These are phyloP conservation scores for Penicillium diatomitis DNA, from an alignment of 495 filamentous ascomycete genomes.

Conservation along the genomic window DNA sequence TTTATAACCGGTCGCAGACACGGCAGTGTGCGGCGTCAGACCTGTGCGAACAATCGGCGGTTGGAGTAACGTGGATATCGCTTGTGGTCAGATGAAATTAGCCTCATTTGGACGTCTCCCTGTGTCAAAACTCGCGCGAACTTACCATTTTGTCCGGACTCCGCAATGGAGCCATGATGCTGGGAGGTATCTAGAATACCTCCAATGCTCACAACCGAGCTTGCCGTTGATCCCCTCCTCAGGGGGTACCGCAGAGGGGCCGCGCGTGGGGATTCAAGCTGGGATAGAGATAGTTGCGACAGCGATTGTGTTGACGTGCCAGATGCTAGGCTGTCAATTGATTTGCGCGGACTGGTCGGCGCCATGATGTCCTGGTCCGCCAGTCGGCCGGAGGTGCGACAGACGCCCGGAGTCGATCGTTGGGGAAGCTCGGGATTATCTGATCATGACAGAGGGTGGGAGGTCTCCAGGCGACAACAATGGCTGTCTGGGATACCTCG, in stretches of 20 bases:
- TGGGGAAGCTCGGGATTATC: slow-evolving; percentile 26
- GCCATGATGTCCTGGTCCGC: slow-evolving; percentile 48
- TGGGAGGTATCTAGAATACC: slow-evolving; percentile 62
- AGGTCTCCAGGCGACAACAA: not conserved
- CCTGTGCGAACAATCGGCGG: slow-evolving; percentile 85
- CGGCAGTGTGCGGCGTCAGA: slow-evolving; percentile 62
- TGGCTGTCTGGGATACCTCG: no score
- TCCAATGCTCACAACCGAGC: slow-evolving; percentile 75
- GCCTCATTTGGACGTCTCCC: not conserved
- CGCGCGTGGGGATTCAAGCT: slow-evolving; percentile 34
- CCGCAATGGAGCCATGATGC: slow-evolving; percentile 53
- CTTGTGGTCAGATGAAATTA: slow-evolving; percentile 27
- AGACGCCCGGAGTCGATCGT: slow-evolving; percentile 27
- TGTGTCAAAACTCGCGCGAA: slow-evolving; percentile 15
- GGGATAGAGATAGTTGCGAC: slow-evolving; percentile 50
- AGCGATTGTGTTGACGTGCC: slow-evolving; percentile 41
- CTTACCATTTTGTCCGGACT: slow-evolving; percentile 68
- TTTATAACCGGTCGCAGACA: slow-evolving; percentile 59
- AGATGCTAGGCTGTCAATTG: slow-evolving; percentile 55
- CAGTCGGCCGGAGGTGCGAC: slow-evolving; percentile 23
- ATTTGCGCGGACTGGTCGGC: slow-evolving; percentile 55
- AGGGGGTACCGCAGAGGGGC: slow-evolving; percentile 37
- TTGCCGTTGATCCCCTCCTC: slow-evolving; percentile 74
- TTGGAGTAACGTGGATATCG: slow-evolving; percentile 89
- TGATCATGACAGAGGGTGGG: slow-evolving; percentile 32